phyloP scores from a whole-genome alignment of 129 eudicot species.

The Dittrichia graveolens region DNA sequence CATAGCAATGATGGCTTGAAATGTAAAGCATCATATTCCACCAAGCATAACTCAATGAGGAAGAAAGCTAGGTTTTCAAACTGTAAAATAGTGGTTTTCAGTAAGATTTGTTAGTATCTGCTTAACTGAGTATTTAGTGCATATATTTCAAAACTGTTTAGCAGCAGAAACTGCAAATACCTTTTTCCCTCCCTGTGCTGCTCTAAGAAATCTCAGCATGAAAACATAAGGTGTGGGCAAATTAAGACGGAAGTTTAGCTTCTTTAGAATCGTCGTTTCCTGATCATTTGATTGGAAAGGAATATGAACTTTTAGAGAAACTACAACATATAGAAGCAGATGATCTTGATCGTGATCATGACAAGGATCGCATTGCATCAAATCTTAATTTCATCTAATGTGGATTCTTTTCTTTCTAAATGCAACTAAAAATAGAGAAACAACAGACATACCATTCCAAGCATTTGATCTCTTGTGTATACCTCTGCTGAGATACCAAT shows the following conservation, averaged over 20 bases:
- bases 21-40: conserved; percentile 78
- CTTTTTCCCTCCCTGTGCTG: conserved; percentile 75
- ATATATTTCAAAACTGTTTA: conserved; percentile 30
- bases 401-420: background rate
- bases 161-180: conserved; percentile 34
- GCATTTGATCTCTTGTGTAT: conserved; percentile 84
- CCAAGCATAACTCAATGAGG: conserved; percentile 83
- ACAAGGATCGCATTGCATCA: background rate
- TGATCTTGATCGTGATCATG: background rate
- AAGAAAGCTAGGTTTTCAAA: conserved; percentile 79
- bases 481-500: conserved; percentile 85
- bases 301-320: background rate
- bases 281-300: conserved; percentile 26
- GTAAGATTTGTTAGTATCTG: background rate
- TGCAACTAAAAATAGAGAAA: background rate
- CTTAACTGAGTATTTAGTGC: background rate
- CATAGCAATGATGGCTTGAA: conserved; percentile 89
- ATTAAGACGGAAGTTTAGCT: conserved; percentile 83
- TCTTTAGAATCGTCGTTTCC: conserved; percentile 71
- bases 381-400: background rate
- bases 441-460: conserved; percentile 59
- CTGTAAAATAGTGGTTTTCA: conserved; percentile 40
- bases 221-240: conserved; percentile 86
- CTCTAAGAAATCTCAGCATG: conserved; percentile 90
- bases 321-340: background rate